A percentile compares a stretch with the other conserved stretches of the same genome.
These are phyloP conservation scores for Ambrosiella xylebori DNA, from an alignment of 2,329 filamentous ascomycete species.

Conservation along the genomic window DNA sequence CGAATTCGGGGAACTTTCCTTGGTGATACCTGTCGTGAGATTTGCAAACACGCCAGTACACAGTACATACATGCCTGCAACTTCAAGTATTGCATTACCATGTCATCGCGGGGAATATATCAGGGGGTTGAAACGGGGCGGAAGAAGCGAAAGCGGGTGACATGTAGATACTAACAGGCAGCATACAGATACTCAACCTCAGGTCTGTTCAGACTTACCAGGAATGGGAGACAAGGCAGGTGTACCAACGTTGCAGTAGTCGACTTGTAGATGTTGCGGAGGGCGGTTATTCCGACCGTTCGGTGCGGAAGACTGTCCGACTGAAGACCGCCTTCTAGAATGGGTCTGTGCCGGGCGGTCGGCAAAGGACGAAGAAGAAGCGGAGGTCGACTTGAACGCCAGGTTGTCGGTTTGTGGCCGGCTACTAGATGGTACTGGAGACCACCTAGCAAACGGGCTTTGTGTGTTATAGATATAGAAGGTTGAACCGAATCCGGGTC, in stretches of 20 bases:
- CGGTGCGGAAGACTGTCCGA: slow-evolving; percentile 21
- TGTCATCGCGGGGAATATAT: neutral
- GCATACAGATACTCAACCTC: neutral
- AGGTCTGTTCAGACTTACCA: slow-evolving; percentile 5
- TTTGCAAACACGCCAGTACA: no score
- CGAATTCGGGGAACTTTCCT: neutral
- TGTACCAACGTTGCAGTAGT: slow-evolving; percentile 5
- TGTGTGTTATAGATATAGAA: slow-evolving; percentile 13
- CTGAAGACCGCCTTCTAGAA: slow-evolving; percentile 33
- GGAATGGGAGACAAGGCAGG: slow-evolving; percentile 11
- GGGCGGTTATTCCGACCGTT: slow-evolving; percentile 15
- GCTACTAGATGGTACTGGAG: slow-evolving; percentile 12
- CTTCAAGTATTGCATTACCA: neutral
- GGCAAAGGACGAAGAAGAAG: slow-evolving; percentile 38
- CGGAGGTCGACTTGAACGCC: slow-evolving; percentile 17
- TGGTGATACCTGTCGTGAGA: neutral
- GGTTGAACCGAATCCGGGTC: neutral
- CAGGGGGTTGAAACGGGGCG: neutral
- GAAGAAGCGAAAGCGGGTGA: neutral
- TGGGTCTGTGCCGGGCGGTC: slow-evolving; percentile 31
- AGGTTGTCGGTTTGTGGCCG: slow-evolving; percentile 12
- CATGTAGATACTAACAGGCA: neutral
- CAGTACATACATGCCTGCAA: no score
- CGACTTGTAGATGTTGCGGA: slow-evolving; percentile 10
- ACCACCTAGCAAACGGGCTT: slow-evolving; percentile 13